phyloP scores from a whole-genome alignment of 23 red algal species.

The Agarophyton chilense region DNA sequence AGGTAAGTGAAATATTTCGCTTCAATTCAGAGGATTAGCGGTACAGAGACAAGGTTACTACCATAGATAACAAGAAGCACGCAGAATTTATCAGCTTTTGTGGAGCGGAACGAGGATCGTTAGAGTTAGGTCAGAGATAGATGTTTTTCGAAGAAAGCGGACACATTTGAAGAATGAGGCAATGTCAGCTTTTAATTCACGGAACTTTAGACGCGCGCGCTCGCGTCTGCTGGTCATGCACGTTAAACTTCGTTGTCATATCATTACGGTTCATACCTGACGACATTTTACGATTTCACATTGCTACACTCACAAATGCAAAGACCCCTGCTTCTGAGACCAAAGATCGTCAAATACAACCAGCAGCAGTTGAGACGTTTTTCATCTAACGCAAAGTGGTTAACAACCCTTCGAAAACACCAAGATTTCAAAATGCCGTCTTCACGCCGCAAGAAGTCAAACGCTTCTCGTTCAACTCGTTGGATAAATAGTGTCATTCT shows the following conservation, averaged over 20 bases:
- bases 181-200: not conserved
- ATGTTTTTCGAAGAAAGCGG: not conserved
- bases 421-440: not conserved
- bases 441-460: not conserved
- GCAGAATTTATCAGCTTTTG: not conserved
- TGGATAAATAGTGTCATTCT: not conserved
- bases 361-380: not conserved
- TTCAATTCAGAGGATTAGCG: not conserved
- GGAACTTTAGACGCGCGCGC: not conserved
- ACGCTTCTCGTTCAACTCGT: not conserved
- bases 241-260: not conserved
- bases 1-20: not conserved
- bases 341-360: conserved; percentile 1
- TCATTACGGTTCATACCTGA: not conserved
- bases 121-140: too few relatives aligned
- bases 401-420: not conserved
- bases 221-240: not conserved
- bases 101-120: not conserved
- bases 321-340: not conserved
- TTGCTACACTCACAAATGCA: not conserved
- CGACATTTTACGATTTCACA: not conserved
- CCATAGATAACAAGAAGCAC: not conserved
- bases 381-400: not conserved
- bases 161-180: not conserved
- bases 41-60: too few relatives aligned